Evolutionary conservation across 2,329 filamentous ascomycete genomes (phyloP).

Genomic region (Trichoderma polysporum): DNA sequence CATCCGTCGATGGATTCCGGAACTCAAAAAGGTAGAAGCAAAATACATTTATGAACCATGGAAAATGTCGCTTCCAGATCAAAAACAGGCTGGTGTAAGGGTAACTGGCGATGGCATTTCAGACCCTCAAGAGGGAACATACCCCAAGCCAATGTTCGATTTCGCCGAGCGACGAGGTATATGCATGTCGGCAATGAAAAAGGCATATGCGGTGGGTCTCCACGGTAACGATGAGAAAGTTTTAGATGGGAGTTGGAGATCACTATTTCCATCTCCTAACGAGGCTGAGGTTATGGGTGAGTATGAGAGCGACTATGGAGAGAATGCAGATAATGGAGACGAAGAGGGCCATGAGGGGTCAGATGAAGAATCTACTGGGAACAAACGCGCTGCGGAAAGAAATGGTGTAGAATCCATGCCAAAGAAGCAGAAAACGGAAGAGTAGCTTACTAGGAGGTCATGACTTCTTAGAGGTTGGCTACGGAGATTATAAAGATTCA

Average conservation of each 20-base stretch:
- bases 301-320: slow-evolving; percentile 36
- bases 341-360: slow-evolving; percentile 23
- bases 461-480: not conserved
- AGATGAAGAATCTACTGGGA: slow-evolving; percentile 19
- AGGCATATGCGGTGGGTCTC: slow-evolving; percentile 64
- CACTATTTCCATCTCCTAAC: slow-evolving; percentile 42
- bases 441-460: not conserved
- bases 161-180: slow-evolving; percentile 61
- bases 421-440: slow-evolving; percentile 31
- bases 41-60: slow-evolving; percentile 80
- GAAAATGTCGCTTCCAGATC: slow-evolving; percentile 67
- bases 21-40: slow-evolving; percentile 58
- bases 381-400: slow-evolving; percentile 30
- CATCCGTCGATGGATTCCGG: slow-evolving; percentile 65
- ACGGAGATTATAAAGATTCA: not conserved
- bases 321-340: slow-evolving; percentile 34
- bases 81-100: slow-evolving; percentile 66
- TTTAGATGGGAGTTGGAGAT: slow-evolving; percentile 57
- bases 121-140: slow-evolving; percentile 48
- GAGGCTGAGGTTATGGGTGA: slow-evolving; percentile 38
- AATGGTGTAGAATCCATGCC: slow-evolving; percentile 15
- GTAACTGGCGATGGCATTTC: slow-evolving; percentile 55
- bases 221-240: slow-evolving; percentile 64
- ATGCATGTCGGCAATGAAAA: slow-evolving; percentile 69
- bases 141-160: slow-evolving; percentile 78